Conservation (phyloP, 2,329 filamentous ascomycete genomes). For the Hirsutella rhossiliensis region DNA sequence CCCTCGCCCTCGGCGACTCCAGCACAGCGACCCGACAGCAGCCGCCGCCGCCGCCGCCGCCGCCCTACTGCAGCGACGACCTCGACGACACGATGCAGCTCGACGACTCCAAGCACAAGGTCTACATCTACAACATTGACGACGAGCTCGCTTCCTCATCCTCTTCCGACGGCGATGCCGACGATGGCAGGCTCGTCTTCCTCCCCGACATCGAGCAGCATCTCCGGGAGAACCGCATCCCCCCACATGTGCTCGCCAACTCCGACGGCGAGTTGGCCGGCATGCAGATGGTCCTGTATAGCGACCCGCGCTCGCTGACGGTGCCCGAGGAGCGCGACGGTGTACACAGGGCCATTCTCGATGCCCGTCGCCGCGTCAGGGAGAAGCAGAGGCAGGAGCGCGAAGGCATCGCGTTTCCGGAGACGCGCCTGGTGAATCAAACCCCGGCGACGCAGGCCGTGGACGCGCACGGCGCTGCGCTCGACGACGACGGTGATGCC, state of each 20-base stretch:
- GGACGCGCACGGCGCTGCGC: not conserved
- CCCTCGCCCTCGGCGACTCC: constrained; percentile 4
- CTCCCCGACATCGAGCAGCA: constrained; percentile 78
- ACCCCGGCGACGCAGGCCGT: not conserved
- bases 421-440: not conserved
- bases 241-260: constrained; percentile 51
- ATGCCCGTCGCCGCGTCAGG: constrained; percentile 57
- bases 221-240: constrained; percentile 57
- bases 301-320: constrained; percentile 62
- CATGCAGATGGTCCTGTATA: constrained; percentile 75
- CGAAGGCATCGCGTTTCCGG: constrained; percentile 8
- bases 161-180: constrained; percentile 28
- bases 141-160: constrained; percentile 55
- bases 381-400: constrained; percentile 39
- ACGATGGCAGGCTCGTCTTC: constrained; percentile 57
- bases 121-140: constrained; percentile 87
- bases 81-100: constrained; percentile 55
- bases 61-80: constrained; percentile 5
- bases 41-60: not conserved
- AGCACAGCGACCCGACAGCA: not conserved
- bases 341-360: constrained; percentile 73
- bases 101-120: constrained; percentile 74
- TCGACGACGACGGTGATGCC: constrained; percentile 40
- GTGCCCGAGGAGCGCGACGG: constrained; percentile 64
- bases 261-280: constrained; percentile 41